Percentiles rank a stretch among this genome's conserved stretches.
These are phyloP conservation scores for Chalciporus sphaerocephalus DNA, from an alignment of 768 basidiomycete genomes.

Conservation along the genomic window DNA sequence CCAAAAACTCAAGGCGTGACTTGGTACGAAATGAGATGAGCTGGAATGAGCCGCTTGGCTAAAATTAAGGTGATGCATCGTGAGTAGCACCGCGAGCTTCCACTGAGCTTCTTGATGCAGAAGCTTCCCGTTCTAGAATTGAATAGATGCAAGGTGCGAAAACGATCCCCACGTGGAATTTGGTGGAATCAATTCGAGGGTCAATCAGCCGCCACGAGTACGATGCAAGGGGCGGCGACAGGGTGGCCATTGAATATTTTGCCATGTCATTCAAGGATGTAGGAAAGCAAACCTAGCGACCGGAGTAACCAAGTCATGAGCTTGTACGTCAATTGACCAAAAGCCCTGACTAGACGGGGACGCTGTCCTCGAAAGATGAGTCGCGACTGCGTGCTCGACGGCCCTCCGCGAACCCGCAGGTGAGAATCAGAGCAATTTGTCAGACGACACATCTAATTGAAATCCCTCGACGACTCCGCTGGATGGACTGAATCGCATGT, in stretches of 20 bases:
- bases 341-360: not conserved
- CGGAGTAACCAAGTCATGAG: not conserved
- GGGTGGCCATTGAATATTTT: not conserved
- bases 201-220: not conserved
- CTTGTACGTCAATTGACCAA: not conserved
- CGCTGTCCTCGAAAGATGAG: not conserved
- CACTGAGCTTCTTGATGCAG: slow-evolving; percentile 26
- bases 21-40: slow-evolving; percentile 11
- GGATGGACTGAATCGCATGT: not conserved
- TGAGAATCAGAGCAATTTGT: slow-evolving; percentile 17
- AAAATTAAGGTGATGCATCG: slow-evolving; percentile 27
- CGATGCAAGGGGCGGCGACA: not conserved
- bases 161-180: slow-evolving; percentile 2
- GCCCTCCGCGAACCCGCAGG: slow-evolving; percentile 8
- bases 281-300: not conserved
- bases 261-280: slow-evolving; percentile 3
- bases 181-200: slow-evolving; percentile 3
- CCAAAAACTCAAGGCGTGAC: slow-evolving; percentile 9
- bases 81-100: slow-evolving; percentile 24
- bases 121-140: slow-evolving; percentile 14
- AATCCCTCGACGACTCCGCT: slow-evolving; percentile 1
- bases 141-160: slow-evolving; percentile 20
- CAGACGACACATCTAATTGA: not conserved
- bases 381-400: slow-evolving; percentile 14
- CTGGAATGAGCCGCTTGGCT: slow-evolving; percentile 23